Conservation (phyloP, 352 stramenopile species). For the Phytophthora syringae region DNA sequence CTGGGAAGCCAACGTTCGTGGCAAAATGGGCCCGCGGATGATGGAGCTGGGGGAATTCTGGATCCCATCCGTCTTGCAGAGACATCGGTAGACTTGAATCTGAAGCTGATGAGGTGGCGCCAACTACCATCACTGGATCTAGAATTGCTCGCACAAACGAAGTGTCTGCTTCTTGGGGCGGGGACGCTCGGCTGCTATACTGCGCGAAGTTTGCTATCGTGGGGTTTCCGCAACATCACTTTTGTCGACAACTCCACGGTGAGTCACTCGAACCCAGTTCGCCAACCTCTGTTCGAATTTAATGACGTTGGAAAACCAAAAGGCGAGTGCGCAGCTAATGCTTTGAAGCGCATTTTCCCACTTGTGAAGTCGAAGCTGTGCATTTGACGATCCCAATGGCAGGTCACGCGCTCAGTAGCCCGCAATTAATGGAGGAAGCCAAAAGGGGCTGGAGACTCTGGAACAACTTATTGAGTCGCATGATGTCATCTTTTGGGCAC, state of each 20-base stretch:
- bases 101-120: conserved; percentile 99
- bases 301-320: conserved; percentile 96
- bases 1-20: conserved; percentile 79
- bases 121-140: conserved; percentile 95
- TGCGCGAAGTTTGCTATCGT: conserved; percentile 94
- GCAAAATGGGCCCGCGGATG: conserved; percentile 74
- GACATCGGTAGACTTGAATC: conserved; percentile 97
- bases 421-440: conserved; percentile 64
- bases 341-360: conserved; percentile 93
- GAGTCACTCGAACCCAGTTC: conserved; percentile 98
- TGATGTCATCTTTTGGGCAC: conserved; percentile 98
- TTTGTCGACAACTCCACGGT: conserved; percentile 98
- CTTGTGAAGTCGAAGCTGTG: conserved; percentile 90
- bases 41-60: conserved; percentile 81
- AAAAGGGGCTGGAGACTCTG: conserved; percentile 77
- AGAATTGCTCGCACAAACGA: conserved; percentile 88
- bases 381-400: conserved; percentile 99
- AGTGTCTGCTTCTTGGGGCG: conserved; percentile 96
- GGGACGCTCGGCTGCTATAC: conserved; percentile 98
- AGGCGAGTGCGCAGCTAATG: conserved; percentile 92
- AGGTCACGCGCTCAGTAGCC: conserved; percentile 90
- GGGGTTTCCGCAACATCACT: conserved; percentile 97
- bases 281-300: conserved; percentile 97
- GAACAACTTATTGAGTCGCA: conserved; percentile 91
- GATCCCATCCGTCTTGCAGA: conserved; percentile 92